A percentile compares a stretch with the other conserved stretches of the same genome.
These are phyloP conservation scores for Talaromyces marneffei DNA, from an alignment of 2,329 filamentous ascomycete genomes.

Conservation along the genomic window DNA sequence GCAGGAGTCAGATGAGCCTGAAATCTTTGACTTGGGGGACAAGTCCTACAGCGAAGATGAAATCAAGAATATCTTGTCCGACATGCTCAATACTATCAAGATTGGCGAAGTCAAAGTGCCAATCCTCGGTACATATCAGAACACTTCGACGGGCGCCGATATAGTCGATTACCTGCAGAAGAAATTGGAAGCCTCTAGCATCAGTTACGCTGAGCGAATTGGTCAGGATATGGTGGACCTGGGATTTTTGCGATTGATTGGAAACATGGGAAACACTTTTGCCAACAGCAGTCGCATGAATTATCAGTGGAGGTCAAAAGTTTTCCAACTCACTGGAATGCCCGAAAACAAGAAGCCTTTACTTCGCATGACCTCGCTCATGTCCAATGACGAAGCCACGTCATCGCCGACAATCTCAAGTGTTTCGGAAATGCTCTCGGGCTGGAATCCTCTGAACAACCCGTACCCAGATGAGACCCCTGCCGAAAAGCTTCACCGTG, in stretches of 20 bases:
- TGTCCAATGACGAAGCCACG: constrained; percentile 53
- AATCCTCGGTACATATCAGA: constrained; percentile 89
- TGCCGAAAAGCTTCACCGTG: constrained; percentile 74
- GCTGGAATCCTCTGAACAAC: constrained; percentile 91
- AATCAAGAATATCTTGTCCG: constrained; percentile 79
- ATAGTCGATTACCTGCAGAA: constrained; percentile 94
- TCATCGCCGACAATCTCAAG: constrained; percentile 77
- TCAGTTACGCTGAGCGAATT: constrained; percentile 89
- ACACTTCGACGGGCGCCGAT: constrained; percentile 83
- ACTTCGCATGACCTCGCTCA: constrained; percentile 67
- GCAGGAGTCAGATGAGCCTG: constrained; percentile 65
- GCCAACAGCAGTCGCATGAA: constrained; percentile 96
- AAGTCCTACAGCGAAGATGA: constrained; percentile 78
- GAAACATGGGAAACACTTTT: constrained; percentile 91
- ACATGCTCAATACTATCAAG: constrained; percentile 82
- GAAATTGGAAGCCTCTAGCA: constrained; percentile 72
- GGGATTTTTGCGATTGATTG: constrained; percentile 83
- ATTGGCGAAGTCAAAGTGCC: constrained; percentile 90
- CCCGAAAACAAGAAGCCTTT: constrained; percentile 78
- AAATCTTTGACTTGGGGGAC: constrained; percentile 85
- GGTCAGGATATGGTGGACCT: constrained; percentile 85
- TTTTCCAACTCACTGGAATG: constrained; percentile 79
- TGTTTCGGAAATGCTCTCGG: constrained; percentile 81
- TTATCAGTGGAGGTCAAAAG: constrained; percentile 93
- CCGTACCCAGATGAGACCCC: constrained; percentile 90